phyloP scores from a whole-genome alignment of 2,329 filamentous ascomycete genomes.

The Gliomastix tumulicola region DNA sequence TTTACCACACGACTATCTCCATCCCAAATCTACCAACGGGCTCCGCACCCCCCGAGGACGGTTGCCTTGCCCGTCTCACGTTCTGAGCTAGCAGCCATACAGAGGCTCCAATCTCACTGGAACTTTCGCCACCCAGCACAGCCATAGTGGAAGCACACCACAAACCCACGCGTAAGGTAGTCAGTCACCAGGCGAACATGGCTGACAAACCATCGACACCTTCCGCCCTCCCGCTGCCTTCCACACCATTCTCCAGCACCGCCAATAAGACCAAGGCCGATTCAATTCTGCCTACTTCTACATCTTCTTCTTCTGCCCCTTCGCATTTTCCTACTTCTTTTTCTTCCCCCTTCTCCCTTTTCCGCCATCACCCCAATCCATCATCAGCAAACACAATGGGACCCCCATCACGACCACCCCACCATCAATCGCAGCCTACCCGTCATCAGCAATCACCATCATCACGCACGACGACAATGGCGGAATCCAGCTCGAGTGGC shows the following conservation, averaged over 20 bases:
- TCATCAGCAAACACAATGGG: slow-evolving; percentile 3
- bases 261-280: slow-evolving; percentile 4
- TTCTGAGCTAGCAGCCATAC: no score
- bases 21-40: slow-evolving; percentile 4
- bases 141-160: no score
- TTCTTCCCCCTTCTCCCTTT: slow-evolving; percentile 8
- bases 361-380: slow-evolving; percentile 4
- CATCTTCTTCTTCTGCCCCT: slow-evolving; percentile 6
- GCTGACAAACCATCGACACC: slow-evolving; percentile 27
- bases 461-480: slow-evolving; percentile 15
- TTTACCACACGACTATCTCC: not conserved
- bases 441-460: slow-evolving; percentile 6
- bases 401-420: slow-evolving; percentile 2
- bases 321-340: slow-evolving; percentile 5
- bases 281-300: slow-evolving; percentile 9
- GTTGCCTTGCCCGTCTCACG: no score
- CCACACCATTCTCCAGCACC: slow-evolving; percentile 13
- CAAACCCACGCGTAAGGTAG: slow-evolving; percentile 7
- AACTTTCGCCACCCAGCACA: slow-evolving; percentile 6
- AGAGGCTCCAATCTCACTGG: no score
- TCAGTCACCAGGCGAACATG: slow-evolving; percentile 14
- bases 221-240: slow-evolving; percentile 20
- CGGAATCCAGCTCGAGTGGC: slow-evolving; percentile 11
- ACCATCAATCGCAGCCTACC: slow-evolving; percentile 1
- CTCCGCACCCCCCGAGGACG: no score